These are phyloP conservation scores for Pulveroboletus sp. DNA, from an alignment of 1,284 basidiomycete species.

Conservation along the genomic window DNA sequence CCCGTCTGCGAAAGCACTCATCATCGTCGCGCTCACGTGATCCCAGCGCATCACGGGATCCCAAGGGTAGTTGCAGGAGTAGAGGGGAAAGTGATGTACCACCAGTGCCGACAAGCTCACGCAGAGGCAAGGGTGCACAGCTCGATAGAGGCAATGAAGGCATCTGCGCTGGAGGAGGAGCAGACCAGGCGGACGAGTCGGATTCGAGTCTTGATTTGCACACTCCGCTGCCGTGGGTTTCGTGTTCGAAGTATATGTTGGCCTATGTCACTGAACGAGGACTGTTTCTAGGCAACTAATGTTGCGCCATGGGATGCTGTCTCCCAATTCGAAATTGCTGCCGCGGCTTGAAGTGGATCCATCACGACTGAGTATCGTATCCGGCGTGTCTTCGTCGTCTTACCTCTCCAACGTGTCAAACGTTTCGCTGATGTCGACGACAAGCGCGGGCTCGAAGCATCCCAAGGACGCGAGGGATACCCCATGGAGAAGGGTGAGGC, in stretches of 20 bases:
- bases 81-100: constrained; percentile 7
- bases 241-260: not conserved
- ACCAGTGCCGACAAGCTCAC: constrained; percentile 10
- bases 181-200: constrained; percentile 33
- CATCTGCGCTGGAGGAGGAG: constrained; percentile 7
- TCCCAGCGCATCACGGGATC: constrained; percentile 12
- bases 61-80: constrained; percentile 14
- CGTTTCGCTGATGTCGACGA: constrained; percentile 41
- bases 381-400: constrained; percentile 21
- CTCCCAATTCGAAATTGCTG: constrained; percentile 68
- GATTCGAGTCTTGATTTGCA: constrained; percentile 75
- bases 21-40: constrained; percentile 22
- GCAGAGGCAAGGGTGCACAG: not conserved
- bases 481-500: constrained; percentile 53
- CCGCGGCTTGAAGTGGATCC: constrained; percentile 26
- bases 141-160: constrained; percentile 1
- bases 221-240: constrained; percentile 71
- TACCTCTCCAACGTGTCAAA: constrained; percentile 23
- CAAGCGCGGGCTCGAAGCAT: constrained; percentile 43
- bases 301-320: constrained; percentile 70
- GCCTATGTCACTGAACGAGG: not conserved
- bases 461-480: constrained; percentile 67
- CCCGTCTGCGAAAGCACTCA: constrained; percentile 28
- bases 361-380: constrained; percentile 37
- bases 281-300: constrained; percentile 54